Conservation (phyloP, 2,329 filamentous ascomycete species). For the Epichloe sp. region DNA sequence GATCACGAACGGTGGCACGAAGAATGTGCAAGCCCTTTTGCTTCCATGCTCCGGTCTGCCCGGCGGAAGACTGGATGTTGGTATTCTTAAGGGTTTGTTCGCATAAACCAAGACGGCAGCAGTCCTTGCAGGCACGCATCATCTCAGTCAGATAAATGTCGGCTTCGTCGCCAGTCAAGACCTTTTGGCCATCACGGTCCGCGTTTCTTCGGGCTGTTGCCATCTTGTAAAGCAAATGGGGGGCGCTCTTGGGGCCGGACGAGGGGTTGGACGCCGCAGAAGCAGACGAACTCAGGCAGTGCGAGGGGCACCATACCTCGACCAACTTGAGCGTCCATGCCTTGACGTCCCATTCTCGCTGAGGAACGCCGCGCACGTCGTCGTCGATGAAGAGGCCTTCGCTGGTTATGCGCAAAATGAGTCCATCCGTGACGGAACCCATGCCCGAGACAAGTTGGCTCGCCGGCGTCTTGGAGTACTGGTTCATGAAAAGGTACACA, state of each 20-base stretch:
- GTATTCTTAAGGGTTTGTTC: slow-evolving; percentile 30
- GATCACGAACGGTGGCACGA: slow-evolving; percentile 50
- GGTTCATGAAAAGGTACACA: slow-evolving; percentile 85
- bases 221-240: slow-evolving; percentile 35
- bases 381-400: slow-evolving; percentile 97
- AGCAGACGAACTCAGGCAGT: slow-evolving; percentile 37
- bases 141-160: slow-evolving; percentile 51
- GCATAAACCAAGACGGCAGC: slow-evolving; percentile 43
- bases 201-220: slow-evolving; percentile 32
- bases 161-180: slow-evolving; percentile 50
- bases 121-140: slow-evolving; percentile 50
- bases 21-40: slow-evolving; percentile 46
- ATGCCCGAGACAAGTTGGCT: slow-evolving; percentile 79
- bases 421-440: slow-evolving; percentile 76
- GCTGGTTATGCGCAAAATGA: slow-evolving; percentile 83
- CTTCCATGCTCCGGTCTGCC: slow-evolving; percentile 41
- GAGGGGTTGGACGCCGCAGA: slow-evolving; percentile 27
- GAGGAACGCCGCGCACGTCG: slow-evolving; percentile 78
- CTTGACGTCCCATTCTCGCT: slow-evolving; percentile 97
- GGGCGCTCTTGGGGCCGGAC: slow-evolving; percentile 24
- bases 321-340: slow-evolving; percentile 91
- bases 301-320: slow-evolving; percentile 71
- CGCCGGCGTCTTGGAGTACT: slow-evolving; percentile 77
- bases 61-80: slow-evolving; percentile 25
- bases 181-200: slow-evolving; percentile 35